Evolutionary conservation across 2,329 filamentous ascomycete genomes (phyloP), one percentile per base, ranked within the genome.

Genomic region (Colletotrichum sidae): DNA sequence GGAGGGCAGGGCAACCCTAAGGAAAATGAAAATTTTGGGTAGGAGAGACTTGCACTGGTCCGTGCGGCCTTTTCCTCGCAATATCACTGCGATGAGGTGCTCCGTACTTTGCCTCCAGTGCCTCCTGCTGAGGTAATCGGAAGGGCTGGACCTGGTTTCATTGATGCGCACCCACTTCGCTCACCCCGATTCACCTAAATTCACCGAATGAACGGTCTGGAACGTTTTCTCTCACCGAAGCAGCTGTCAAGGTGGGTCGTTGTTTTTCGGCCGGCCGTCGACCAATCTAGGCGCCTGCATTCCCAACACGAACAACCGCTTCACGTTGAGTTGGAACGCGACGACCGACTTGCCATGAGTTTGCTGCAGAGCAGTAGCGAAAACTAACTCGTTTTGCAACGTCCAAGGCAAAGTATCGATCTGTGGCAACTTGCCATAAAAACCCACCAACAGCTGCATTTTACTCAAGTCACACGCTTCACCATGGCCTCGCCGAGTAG

Each of bases 1-100:
- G 44, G 74, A 80, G 79, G 79, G 79, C 77, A 80, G 73, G 58
- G 61, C 70, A 80, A 71, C 79, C 79, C 79, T 81, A 81, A 79
- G 60, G 11, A n/a, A 15, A 10, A 47, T 45, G 9, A 34, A 34
- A 34, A 37, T 50, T n/a, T 15, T 51, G 25, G n/a, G 46, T 8
- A 12, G 38, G 38, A 50, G 25, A n/a, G 44, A 38, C 42, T 13
- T 25, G 12, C 25, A 11, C 25, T 6, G 39, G 35, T 33, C 12
- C 8, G 35, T 17, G 39, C 51, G 45, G 55, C 45, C 55, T 57
- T 44, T 57, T 46, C 12, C n/a, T n/a, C n/a, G 4, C 4, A 4
- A 25, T 5, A 25, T 25, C 4, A 25, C 25, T 5, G 25, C 25
- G 25, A 25, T 4, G 25, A 25, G 25, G 4, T 25, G 5, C 25